These are phyloP conservation scores for Russula brevipes DNA, from an alignment of 768 basidiomycete genomes.

Conservation along the genomic window DNA sequence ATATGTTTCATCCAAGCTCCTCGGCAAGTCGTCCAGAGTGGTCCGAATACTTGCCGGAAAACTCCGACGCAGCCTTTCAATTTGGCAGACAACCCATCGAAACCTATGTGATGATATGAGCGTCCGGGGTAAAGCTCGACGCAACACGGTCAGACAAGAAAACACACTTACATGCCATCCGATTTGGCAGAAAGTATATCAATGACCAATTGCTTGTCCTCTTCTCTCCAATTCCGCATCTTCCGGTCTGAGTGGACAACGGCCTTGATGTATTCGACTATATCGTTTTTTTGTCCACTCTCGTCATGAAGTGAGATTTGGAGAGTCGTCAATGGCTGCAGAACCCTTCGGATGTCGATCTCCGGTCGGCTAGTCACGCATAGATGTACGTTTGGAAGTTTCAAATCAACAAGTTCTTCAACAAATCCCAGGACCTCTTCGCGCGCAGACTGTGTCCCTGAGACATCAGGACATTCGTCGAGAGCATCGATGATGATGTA, in stretches of 20 bases:
- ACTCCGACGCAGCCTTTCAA: neutral
- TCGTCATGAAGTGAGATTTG: neutral
- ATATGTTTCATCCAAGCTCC: constrained; percentile 4
- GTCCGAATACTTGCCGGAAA: neutral
- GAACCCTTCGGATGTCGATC: neutral
- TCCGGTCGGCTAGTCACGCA: neutral
- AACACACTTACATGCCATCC: neutral
- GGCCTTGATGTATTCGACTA: neutral
- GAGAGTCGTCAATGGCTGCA: neutral
- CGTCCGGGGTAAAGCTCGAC: neutral
- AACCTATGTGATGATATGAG: neutral
- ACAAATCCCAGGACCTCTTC: neutral
- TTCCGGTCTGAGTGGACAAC: neutral
- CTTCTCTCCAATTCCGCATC: neutral
- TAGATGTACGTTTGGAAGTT: neutral
- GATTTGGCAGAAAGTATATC: neutral
- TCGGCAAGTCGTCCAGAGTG: neutral
- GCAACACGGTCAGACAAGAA: too few species aligned
- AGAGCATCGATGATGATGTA: neutral
- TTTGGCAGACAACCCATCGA: constrained; percentile 2
- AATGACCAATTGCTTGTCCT: neutral
- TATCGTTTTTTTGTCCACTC: neutral
- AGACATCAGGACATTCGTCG: neutral
- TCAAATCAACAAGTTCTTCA: neutral
- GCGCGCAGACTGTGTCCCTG: neutral